Evolutionary conservation across 2,329 filamentous ascomycete genomes (phyloP).

Genomic region (Coniochaeta hoffmannii): DNA sequence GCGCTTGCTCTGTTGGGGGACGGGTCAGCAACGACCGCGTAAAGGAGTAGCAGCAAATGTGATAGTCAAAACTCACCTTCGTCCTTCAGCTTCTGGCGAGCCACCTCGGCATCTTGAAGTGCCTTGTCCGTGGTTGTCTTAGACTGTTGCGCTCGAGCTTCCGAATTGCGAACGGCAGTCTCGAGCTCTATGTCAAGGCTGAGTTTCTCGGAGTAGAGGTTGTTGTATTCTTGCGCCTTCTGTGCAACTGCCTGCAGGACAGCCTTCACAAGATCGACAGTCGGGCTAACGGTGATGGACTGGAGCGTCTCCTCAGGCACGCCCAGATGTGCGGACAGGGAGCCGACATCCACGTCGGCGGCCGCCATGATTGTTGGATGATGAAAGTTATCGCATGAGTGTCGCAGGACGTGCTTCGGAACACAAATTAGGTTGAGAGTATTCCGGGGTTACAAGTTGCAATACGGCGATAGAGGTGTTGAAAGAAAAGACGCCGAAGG

Average conservation of each 20-base stretch:
- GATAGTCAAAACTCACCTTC: slow-evolving; percentile 54
- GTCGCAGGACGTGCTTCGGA: neutral
- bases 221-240: slow-evolving; percentile 78
- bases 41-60: neutral
- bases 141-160: slow-evolving; percentile 73
- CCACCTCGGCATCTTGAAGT: slow-evolving; percentile 73
- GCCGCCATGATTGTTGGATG: slow-evolving; percentile 45
- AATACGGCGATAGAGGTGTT: neutral
- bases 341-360: slow-evolving; percentile 59
- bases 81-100: slow-evolving; percentile 72
- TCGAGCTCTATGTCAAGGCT: slow-evolving; percentile 89
- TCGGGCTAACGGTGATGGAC: slow-evolving; percentile 59
- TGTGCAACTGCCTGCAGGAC: slow-evolving; percentile 67
- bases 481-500: neutral
- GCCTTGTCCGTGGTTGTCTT: slow-evolving; percentile 78
- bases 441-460: neutral
- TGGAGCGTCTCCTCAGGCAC: slow-evolving; percentile 58
- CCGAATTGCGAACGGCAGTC: slow-evolving; percentile 75
- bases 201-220: slow-evolving; percentile 79
- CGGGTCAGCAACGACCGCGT: slow-evolving; percentile 8
- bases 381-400: slow-evolving; percentile 2
- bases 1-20: slow-evolving; percentile 57
- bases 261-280: slow-evolving; percentile 66
- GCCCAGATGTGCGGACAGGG: slow-evolving; percentile 64
- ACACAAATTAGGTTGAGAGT: neutral